Evolutionary conservation across 1,284 basidiomycete species (phyloP).

Genomic region (Gastroboletus turbinatus): DNA sequence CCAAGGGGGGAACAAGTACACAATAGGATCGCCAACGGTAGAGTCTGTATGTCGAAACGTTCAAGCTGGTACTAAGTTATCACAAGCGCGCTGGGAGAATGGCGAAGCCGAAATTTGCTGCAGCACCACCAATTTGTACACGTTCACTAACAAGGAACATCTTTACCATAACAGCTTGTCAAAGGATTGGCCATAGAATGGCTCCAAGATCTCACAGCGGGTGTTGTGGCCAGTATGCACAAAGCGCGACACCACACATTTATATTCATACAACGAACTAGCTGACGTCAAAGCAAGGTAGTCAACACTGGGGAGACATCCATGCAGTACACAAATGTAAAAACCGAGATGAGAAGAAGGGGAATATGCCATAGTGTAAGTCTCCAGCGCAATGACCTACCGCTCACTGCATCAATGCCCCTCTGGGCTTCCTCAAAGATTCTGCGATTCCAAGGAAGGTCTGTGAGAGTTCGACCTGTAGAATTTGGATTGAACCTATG

Average conservation of each 20-base stretch:
- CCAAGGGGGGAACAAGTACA: not conserved
- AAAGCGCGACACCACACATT: not conserved
- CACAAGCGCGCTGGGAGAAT: conserved; percentile 2
- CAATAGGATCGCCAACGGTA: not conserved
- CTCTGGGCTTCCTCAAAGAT: conserved; percentile 54
- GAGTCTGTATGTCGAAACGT: no score
- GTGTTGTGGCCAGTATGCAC: not conserved
- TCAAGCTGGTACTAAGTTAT: not conserved
- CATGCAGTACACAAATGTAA: not conserved
- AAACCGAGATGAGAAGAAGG: not conserved
- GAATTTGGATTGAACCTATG: not conserved
- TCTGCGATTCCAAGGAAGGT: conserved; percentile 61
- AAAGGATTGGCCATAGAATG: not conserved
- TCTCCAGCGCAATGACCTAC: not conserved
- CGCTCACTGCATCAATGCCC: conserved; percentile 39
- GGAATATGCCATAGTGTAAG: not conserved
- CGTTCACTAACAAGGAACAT: conserved; percentile 3
- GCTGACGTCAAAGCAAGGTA: not conserved
- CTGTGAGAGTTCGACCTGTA: conserved; percentile 51
- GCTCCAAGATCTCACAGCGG: not conserved
- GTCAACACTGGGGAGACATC: no score
- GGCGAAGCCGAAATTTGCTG: conserved; percentile 1
- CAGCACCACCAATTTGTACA: not conserved
- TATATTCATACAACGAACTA: not conserved
- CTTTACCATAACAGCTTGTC: not conserved